Conservation (phyloP, 495 filamentous ascomycete species). For the Rhizodiscina lignyota region DNA sequence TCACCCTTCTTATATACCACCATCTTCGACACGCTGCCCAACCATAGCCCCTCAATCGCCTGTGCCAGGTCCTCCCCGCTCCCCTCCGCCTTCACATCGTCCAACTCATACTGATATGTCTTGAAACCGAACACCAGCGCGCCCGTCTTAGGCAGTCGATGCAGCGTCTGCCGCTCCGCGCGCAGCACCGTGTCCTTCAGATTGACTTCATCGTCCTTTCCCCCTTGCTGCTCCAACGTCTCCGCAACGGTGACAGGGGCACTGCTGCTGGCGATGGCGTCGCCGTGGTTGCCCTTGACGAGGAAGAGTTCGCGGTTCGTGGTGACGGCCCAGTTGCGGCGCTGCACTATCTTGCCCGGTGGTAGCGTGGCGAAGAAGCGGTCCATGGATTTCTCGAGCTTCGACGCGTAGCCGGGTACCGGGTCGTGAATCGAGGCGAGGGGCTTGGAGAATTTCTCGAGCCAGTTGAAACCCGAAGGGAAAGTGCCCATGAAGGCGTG, state of each 20-base stretch:
- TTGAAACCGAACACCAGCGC: slow-evolving; percentile 67
- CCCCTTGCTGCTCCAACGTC: slow-evolving; percentile 3
- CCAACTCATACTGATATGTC: slow-evolving; percentile 58
- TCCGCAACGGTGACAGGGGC: neutral
- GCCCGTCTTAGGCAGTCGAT: slow-evolving; percentile 46
- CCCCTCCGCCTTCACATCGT: slow-evolving; percentile 53
- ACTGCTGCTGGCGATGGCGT: slow-evolving; percentile 23
- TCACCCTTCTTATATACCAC: slow-evolving; percentile 50
- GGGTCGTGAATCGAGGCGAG: slow-evolving; percentile 48
- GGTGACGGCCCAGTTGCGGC: slow-evolving; percentile 51
- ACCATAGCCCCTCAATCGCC: slow-evolving; percentile 56
- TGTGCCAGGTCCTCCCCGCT: slow-evolving; percentile 42
- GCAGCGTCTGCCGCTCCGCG: slow-evolving; percentile 63
- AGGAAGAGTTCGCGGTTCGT: slow-evolving; percentile 38
- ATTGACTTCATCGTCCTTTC: slow-evolving; percentile 11
- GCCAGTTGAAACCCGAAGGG: slow-evolving; percentile 53
- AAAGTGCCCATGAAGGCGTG: slow-evolving; percentile 56
- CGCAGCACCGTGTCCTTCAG: slow-evolving; percentile 41
- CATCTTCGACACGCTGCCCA: slow-evolving; percentile 51
- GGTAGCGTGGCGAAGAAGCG: slow-evolving; percentile 47
- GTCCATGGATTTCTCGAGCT: slow-evolving; percentile 63
- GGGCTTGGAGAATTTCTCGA: slow-evolving; percentile 41
- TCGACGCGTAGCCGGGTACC: slow-evolving; percentile 40
- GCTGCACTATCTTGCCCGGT: slow-evolving; percentile 35
- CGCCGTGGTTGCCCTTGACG: slow-evolving; percentile 31